phyloP scores from a whole-genome alignment of 495 filamentous ascomycete species.

The Corynascus novoguineensis region DNA sequence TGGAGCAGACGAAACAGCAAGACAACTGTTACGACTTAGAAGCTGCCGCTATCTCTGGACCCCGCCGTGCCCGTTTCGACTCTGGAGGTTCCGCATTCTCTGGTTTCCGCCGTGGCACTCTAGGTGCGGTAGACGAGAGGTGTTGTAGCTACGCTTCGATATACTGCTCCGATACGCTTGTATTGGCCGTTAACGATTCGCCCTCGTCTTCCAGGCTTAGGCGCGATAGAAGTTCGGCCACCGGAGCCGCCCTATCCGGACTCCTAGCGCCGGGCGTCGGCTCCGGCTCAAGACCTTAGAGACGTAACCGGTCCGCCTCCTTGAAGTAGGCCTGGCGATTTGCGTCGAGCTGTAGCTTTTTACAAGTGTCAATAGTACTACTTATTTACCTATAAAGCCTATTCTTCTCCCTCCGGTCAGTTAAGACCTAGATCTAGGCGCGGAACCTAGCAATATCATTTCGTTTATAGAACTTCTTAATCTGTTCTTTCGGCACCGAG shows the following conservation, averaged over 20 bases:
- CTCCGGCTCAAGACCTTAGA: constrained; percentile 9
- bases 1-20: constrained; percentile 10
- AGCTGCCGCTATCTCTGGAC: neutral
- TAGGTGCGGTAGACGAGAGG: constrained; percentile 7
- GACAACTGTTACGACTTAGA: constrained; percentile 6
- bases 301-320: constrained; percentile 8
- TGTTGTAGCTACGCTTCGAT: constrained; percentile 7
- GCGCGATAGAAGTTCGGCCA: constrained; percentile 3
- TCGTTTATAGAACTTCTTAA: constrained; percentile 9
- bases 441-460: constrained; percentile 8
- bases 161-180: constrained; percentile 4
- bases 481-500: constrained; percentile 2
- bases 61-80: too few species aligned
- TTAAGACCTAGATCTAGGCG: neutral
- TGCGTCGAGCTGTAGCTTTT: constrained; percentile 8
- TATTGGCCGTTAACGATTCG: neutral
- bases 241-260: constrained; percentile 6
- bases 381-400: constrained; percentile 6
- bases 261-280: constrained; percentile 1
- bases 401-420: constrained; percentile 7
- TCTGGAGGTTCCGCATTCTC: too few species aligned
- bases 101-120: neutral
- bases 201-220: constrained; percentile 2
- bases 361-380: constrained; percentile 5
- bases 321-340: constrained; percentile 13